A percentile compares a stretch with the other conserved stretches of the same genome.
These are phyloP conservation scores for Nelumbo lutea DNA, from an alignment of 164 flowering plant species.

Conservation along the genomic window DNA sequence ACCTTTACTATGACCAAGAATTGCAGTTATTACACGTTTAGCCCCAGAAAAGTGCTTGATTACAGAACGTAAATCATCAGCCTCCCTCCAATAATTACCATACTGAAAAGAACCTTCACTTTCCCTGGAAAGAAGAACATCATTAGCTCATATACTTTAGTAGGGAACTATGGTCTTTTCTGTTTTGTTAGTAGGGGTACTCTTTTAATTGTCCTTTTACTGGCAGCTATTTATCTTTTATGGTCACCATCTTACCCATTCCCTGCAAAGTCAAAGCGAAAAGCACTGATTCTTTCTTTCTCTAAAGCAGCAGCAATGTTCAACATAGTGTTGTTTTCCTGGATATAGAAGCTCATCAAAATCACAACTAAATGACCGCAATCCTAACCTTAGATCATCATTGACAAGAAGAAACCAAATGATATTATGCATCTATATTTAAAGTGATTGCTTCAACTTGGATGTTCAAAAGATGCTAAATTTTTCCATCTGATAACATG, in stretches of 20 bases:
- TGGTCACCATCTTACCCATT: conserved; percentile 53
- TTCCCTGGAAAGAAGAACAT: conserved; percentile 40
- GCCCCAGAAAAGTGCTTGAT: conserved; percentile 39
- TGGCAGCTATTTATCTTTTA: background rate
- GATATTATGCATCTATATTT: too few relatives aligned
- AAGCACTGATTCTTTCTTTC: conserved; percentile 56
- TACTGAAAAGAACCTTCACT: conserved; percentile 71
- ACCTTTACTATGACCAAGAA: conserved; percentile 87
- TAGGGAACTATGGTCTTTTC: too few relatives aligned
- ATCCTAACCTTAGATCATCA: too few relatives aligned
- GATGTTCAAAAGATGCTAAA: too few relatives aligned
- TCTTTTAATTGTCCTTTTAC: too few relatives aligned
- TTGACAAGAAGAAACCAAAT: too few relatives aligned
- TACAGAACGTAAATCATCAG: conserved; percentile 57
- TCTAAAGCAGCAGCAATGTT: conserved; percentile 54
- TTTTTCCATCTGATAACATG: too few relatives aligned
- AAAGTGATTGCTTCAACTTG: too few relatives aligned
- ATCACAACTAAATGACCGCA: too few relatives aligned
- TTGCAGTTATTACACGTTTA: conserved; percentile 37
- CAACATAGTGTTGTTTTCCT: conserved; percentile 55
- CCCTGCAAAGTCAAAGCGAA: conserved; percentile 86
- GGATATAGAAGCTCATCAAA: conserved; percentile 1
- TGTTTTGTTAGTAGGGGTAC: too few relatives aligned
- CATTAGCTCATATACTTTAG: background rate
- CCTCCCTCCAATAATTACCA: conserved; percentile 59